phyloP scores from a whole-genome alignment of 768 basidiomycete genomes.

The Naganishia vishniacii region DNA sequence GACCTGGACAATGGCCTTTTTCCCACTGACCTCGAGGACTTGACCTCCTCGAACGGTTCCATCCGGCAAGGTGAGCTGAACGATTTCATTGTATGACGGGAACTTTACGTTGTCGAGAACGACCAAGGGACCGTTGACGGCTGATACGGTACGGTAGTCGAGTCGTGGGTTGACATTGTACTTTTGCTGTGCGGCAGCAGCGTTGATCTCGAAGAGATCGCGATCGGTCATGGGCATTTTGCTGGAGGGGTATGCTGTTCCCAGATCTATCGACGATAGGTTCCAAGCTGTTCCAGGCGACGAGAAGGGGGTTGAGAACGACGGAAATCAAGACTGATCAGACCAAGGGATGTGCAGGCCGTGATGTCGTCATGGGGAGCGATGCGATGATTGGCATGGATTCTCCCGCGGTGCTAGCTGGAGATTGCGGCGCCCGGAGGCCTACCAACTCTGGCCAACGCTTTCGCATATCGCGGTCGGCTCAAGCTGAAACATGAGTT shows the following conservation, averaged over 20 bases:
- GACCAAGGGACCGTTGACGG: slow-evolving; percentile 94
- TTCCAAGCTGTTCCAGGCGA: background rate
- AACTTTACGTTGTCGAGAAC: slow-evolving; percentile 99
- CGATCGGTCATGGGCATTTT: slow-evolving; percentile 27
- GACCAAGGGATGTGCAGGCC: too few relatives aligned
- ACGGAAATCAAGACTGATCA: too few relatives aligned
- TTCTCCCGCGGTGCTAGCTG: background rate
- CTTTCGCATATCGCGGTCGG: too few relatives aligned
- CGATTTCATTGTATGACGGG: slow-evolving; percentile 97
- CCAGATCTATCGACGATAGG: too few relatives aligned
- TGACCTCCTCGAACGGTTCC: slow-evolving; percentile 92
- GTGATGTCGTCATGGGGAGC: background rate
- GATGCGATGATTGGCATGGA: slow-evolving; percentile 1
- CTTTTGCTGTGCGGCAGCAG: slow-evolving; percentile 80
- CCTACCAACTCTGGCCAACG: background rate
- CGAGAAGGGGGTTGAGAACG: too few relatives aligned
- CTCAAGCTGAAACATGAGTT: background rate
- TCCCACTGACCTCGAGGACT: slow-evolving; percentile 94
- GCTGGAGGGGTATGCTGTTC: background rate
- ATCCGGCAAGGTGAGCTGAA: slow-evolving; percentile 88
- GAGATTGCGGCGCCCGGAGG: background rate
- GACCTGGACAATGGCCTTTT: slow-evolving; percentile 98
- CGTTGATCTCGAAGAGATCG: slow-evolving; percentile 57
- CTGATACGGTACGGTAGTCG: slow-evolving; percentile 96
- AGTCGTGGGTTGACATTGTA: slow-evolving; percentile 84